Evolutionary conservation across 1,284 basidiomycete species (phyloP), one percentile per base, ranked within the genome.

Genomic region (Microbotryum scabiosae): DNA sequence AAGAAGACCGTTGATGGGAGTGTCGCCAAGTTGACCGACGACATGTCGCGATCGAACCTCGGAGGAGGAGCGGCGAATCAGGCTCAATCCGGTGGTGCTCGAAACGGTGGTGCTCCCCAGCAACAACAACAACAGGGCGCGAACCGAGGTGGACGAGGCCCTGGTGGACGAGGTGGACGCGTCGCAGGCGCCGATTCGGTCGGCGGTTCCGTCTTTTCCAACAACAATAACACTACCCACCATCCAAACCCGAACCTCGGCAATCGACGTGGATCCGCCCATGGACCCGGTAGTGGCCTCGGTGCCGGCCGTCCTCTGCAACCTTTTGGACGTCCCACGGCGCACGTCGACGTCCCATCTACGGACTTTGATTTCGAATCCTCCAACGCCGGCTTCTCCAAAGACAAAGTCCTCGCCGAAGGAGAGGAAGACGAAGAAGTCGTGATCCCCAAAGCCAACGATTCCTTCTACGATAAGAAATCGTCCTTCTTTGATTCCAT

Each of bases 401-500:
- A 71, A 54, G 21, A 46, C 26, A 52, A 25, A 32, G 56, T 23
- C 32, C 46, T 10, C 5, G 45, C 21, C 45, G 49, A 16, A n/a
- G 57, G 56, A 53, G 41, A 54, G 41, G 67, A 64, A 20, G 68
- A 68, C 49, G 65, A 67, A 14, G 57, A 64, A 4, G 60, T 69
- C 23, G 59, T 64, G 5, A 64, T 66, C 7, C 51, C 63, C 20
- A 51, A 61, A 18, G 30, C 59, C 8, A 44, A 58, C 23, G 62
- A 63, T 23, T 52, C 62, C 2, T 68, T 61, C 51, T 73, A 73
- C 63, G 61, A 70, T 63, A 68, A 69, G 59, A 61, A 58, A 8
- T 62, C 61, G 25, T 68, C 65, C 5, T 73, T 73, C 65, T 73
- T 72, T 36, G 72, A 73, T 53, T 68, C 67, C 41, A 70, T 73